A percentile compares a stretch with the other conserved stretches of the same genome.
Conservation (phyloP, 305 asterid genomes). For the Nicotiana rustica region DNA sequence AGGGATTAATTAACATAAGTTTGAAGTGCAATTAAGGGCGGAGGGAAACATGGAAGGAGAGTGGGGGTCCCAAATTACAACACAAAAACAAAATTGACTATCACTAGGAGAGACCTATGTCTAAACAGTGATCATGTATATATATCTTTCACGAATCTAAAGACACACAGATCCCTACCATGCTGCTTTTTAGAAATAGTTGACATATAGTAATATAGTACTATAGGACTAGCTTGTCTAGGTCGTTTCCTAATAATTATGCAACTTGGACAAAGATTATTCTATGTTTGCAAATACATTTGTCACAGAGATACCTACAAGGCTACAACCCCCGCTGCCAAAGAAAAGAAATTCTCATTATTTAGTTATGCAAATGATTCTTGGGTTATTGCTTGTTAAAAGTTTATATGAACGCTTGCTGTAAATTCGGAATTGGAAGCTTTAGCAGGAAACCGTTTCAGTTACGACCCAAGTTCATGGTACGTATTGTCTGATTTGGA, state of each 20-base stretch:
- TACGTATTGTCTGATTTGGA: no score
- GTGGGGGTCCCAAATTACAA: not conserved
- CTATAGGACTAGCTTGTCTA: not conserved
- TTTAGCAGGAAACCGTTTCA: not conserved
- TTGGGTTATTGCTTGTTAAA: not conserved
- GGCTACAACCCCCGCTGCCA: no score
- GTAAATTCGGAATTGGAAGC: not conserved
- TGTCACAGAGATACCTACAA: no score
- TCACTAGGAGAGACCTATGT: not conserved
- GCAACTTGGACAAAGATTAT: not conserved
- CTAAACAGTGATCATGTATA: not conserved
- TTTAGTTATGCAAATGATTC: not conserved
- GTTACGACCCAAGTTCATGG: no score
- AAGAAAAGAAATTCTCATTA: no score
- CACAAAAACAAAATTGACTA: conserved; percentile 15
- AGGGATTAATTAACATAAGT: no score
- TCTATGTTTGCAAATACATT: no score
- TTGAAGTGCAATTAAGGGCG: no score
- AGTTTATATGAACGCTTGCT: not conserved
- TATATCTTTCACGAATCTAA: not conserved
- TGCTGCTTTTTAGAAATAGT: conserved; percentile 17
- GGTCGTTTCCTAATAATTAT: not conserved
- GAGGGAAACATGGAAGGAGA: conserved; percentile 21
- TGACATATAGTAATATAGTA: not conserved
- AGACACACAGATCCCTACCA: not conserved